Percentiles rank a stretch among this genome's conserved stretches.
phyloP scores from a whole-genome alignment of 495 filamentous ascomycete species.

The Penicillium canescens region DNA sequence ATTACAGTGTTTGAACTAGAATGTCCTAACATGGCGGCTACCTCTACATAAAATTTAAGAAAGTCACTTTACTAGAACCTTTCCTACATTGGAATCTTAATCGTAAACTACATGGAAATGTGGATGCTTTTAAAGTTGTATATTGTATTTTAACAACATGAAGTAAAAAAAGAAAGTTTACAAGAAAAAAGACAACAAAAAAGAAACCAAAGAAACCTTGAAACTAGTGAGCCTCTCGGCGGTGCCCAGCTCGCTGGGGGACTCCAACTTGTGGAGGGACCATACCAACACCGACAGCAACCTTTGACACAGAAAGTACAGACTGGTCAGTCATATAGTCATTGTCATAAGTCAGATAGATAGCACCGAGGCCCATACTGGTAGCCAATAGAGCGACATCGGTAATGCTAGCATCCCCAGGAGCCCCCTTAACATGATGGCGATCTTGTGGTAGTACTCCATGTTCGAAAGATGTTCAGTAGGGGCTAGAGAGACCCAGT shows the following conservation, averaged over 20 bases:
- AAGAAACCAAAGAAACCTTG: too few species aligned
- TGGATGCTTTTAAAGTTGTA: neutral
- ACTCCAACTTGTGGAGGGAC: too few species aligned
- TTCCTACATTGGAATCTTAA: too few species aligned
- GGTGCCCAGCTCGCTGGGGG: too few species aligned
- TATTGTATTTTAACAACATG: neutral
- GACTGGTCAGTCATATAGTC: constrained; percentile 8
- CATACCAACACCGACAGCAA: constrained; percentile 11
- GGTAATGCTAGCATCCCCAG: constrained; percentile 7
- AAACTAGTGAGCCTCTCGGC: too few species aligned
- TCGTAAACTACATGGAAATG: too few species aligned
- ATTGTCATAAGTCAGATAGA: constrained; percentile 18
- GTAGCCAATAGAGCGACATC: constrained; percentile 12
- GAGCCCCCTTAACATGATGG: constrained; percentile 19
- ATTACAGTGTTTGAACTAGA: neutral
- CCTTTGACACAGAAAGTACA: constrained; percentile 9
- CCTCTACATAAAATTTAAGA: neutral
- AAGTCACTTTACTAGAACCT: too few species aligned
- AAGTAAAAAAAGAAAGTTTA: too few species aligned
- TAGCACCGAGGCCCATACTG: constrained; percentile 23
- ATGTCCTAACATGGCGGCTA: neutral
- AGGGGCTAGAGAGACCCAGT: constrained; percentile 9
- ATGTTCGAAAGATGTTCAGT: constrained; percentile 6
- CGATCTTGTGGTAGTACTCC: constrained; percentile 12
- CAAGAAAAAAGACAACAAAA: neutral